Percentiles rank a stretch among this genome's conserved stretches.
Conservation (phyloP, 2,329 filamentous ascomycete species). For the Akanthomyces lecanii region DNA sequence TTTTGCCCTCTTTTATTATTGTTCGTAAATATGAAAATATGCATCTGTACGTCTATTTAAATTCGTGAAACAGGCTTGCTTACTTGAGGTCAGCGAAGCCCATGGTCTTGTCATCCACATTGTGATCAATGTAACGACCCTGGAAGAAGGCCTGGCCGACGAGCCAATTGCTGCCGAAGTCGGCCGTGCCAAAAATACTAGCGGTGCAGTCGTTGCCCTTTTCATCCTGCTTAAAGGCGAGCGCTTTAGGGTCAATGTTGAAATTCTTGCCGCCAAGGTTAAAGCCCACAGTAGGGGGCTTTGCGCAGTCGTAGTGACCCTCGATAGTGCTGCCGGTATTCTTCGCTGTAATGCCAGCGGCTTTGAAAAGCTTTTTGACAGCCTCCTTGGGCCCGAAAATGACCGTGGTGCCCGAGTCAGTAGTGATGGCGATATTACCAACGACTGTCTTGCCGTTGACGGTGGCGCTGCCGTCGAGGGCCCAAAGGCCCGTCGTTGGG, state of each 20-base stretch:
- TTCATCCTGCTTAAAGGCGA: conserved; percentile 19
- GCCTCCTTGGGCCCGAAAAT: conserved; percentile 20
- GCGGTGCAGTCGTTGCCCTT: conserved; percentile 19
- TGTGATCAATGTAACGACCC: conserved; percentile 23
- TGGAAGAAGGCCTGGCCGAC: conserved; percentile 24
- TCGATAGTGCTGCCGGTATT: conserved; percentile 16
- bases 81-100: conserved; percentile 21
- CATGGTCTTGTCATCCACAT: conserved; percentile 17
- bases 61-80: neutral
- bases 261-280: conserved; percentile 19
- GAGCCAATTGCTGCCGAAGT: conserved; percentile 20
- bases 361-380: conserved; percentile 18
- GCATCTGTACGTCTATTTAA: neutral
- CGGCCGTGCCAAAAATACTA: conserved; percentile 18
- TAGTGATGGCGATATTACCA: conserved; percentile 12
- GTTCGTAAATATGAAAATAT: neutral
- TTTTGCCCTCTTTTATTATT: neutral
- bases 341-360: conserved; percentile 19
- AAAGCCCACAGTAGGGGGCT: conserved; percentile 20
- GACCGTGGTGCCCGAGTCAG: conserved; percentile 22
- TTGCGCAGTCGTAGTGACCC: conserved; percentile 20
- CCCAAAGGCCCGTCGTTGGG: conserved; percentile 10
- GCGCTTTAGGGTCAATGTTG: conserved; percentile 19
- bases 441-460: conserved; percentile 15
- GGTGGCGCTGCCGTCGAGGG: conserved; percentile 18